phyloP scores from a whole-genome alignment of 495 filamentous ascomycete genomes.

The Xanthoparmelia taractica region DNA sequence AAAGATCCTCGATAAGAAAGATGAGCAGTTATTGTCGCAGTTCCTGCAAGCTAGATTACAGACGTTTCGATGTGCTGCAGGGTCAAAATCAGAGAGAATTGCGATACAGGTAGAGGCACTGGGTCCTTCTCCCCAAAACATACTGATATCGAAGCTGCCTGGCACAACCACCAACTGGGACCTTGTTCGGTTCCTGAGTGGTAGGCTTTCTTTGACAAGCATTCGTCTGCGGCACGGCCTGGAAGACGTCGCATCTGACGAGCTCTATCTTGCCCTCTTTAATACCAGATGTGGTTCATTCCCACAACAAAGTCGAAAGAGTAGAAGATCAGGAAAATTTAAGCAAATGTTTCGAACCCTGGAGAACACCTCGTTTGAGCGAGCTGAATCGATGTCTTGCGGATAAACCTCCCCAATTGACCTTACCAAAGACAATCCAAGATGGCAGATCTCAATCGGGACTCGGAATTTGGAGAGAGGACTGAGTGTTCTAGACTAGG shows the following conservation, averaged over 20 bases:
- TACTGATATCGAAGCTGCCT: fast-evolving
- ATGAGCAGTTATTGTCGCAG: neutral
- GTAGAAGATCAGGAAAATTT: too few relatives aligned
- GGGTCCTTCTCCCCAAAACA: neutral
- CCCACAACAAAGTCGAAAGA: too few relatives aligned
- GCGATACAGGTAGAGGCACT: neutral
- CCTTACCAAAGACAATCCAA: too few relatives aligned
- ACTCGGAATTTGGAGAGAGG: too few relatives aligned
- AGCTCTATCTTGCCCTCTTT: neutral
- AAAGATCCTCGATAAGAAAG: neutral
- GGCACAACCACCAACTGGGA: too few relatives aligned
- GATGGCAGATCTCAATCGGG: too few relatives aligned
- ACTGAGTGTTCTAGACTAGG: too few relatives aligned
- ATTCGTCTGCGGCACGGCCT: neutral
- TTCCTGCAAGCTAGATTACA: neutral
- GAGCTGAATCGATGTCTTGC: too few relatives aligned
- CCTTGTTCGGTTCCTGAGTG: neutral
- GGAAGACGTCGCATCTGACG: neutral
- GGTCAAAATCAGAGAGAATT: neutral
- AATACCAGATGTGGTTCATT: too few relatives aligned
- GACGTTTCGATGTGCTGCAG: neutral
- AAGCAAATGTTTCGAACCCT: too few relatives aligned
- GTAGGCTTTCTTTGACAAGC: neutral
- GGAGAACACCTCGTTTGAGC: too few relatives aligned
- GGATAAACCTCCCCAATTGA: too few relatives aligned